Conservation (phyloP, 2,329 filamentous ascomycete genomes). For the Akanthomyces dipterigenus region DNA sequence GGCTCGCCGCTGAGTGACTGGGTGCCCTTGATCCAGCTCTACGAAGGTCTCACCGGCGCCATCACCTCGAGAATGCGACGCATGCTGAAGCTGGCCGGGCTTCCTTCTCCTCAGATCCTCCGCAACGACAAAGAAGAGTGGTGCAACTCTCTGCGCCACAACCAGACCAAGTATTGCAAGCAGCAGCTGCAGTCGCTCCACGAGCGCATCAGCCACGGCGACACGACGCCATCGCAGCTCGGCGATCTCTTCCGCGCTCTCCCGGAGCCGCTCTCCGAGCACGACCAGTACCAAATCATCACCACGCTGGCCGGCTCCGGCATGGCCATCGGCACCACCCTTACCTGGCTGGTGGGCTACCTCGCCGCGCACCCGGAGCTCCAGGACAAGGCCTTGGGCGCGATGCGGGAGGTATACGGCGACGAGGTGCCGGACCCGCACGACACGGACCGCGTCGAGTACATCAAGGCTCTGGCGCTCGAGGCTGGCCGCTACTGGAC, state of each 20-base stretch:
- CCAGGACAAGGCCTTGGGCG: constrained; percentile 10
- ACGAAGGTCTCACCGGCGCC: background rate
- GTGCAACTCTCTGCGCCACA: background rate
- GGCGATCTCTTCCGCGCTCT: constrained; percentile 9
- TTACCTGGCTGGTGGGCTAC: constrained; percentile 7
- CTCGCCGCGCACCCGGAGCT: constrained; percentile 11
- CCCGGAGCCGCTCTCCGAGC: constrained; percentile 1
- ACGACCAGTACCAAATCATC: constrained; percentile 6
- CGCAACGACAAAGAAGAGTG: background rate
- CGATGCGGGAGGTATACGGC: constrained; percentile 5
- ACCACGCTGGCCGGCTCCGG: constrained; percentile 1
- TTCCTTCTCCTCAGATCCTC: background rate
- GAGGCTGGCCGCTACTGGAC: constrained; percentile 11
- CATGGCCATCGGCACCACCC: constrained; percentile 6
- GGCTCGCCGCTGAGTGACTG: background rate
- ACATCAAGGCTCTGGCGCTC: constrained; percentile 2
- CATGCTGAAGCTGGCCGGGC: background rate
- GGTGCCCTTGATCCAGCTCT: background rate
- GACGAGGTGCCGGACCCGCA: constrained; percentile 9
- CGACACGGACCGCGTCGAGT: constrained; percentile 13
- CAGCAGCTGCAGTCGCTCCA: constrained; percentile 3
- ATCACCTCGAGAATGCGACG: background rate
- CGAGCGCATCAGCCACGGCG: constrained; percentile 8
- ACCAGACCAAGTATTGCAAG: constrained; percentile 6
- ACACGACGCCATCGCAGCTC: constrained; percentile 10